Conservation (phyloP, 2,329 filamentous ascomycete genomes). For the Fusarium succisae region DNA sequence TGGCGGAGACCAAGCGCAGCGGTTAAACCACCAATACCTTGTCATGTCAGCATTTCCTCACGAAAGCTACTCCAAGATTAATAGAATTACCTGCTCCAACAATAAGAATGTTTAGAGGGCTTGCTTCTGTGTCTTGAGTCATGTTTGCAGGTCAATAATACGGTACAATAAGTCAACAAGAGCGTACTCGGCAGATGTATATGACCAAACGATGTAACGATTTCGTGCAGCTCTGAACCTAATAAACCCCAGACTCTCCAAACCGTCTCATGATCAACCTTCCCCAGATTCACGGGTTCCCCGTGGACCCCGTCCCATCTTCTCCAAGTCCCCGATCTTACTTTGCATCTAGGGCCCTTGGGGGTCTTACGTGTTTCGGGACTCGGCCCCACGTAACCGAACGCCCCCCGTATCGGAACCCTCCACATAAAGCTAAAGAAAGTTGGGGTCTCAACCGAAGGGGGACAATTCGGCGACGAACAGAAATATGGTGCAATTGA, state of each 20-base stretch:
- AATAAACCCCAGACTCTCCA: background rate
- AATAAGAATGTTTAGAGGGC: constrained; percentile 27
- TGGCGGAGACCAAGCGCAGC: constrained; percentile 60
- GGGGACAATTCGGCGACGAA: background rate
- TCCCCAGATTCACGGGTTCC: background rate
- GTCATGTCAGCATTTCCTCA: background rate
- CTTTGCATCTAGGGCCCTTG: background rate
- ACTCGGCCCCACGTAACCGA: constrained; percentile 26
- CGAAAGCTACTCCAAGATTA: fast-evolving
- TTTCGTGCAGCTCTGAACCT: background rate
- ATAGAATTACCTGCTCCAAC: constrained; percentile 33
- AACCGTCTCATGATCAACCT: background rate
- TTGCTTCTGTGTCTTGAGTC: background rate
- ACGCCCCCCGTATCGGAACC: constrained; percentile 14
- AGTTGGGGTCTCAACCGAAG: background rate
- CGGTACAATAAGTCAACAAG: fast-evolving
- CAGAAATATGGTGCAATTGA: background rate
- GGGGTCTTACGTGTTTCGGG: constrained; percentile 6
- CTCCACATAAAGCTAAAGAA: background rate
- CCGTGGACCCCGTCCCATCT: background rate
- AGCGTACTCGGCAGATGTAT: background rate
- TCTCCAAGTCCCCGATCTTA: background rate
- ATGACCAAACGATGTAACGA: background rate
- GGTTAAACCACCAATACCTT: constrained; percentile 59
- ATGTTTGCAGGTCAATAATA: background rate